Base-by-base conservation (phyloP, 371 early-diverging fungal species). In the Rhizopus delemar region DNA sequence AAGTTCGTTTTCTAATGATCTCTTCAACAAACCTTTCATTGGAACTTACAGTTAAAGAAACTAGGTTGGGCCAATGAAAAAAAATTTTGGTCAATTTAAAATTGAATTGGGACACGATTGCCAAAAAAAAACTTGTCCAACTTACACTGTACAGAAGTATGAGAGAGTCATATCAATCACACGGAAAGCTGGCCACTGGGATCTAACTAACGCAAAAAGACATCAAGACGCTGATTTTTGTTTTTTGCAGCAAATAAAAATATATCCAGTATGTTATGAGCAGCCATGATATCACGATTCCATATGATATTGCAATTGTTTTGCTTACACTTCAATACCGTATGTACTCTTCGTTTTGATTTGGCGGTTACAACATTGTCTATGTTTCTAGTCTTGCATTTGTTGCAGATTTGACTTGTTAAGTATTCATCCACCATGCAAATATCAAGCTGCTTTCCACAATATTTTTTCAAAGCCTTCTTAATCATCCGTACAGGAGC, bases 21-120 rank as follows among this genome's bases (percentile, higher is more conserved):
- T 85, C 86, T 58, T 91, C 91, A 4, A 91, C 88, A 4, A 73
- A 70, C 29, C 76, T 71, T 65, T 91, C 91, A 52, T 86, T 89
- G 33, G 76, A 73, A 33, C 89, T 74, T 70, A 87, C n/a, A n/a
- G n/a, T n/a, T n/a, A n/a, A 22, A 22, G 22, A 22, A 22, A 22
- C 22, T 22, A 22, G 22, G 22, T 22, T 22, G 22, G 22, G 22
- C 22, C 22, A 22, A 22, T 22, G 22, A 22, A 22, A 22, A 22
- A 22, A 22, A 22, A 22, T 22, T 22, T 22, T 22, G 22, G 2
- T 22, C 22, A 22, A 22, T 22, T 22, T 22, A 22, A 22, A 22
- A 22, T 22, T 22, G 22, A 22, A 22, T 22, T 22, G 22, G 22
- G 22, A 22, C 22, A 22, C 22, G 22, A 2, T 22, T 22, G 22